A percentile compares a stretch with the other conserved stretches of the same genome.
phyloP scores from a whole-genome alignment of 805 yeast genomes.

The Pichia pseudocactophila region DNA sequence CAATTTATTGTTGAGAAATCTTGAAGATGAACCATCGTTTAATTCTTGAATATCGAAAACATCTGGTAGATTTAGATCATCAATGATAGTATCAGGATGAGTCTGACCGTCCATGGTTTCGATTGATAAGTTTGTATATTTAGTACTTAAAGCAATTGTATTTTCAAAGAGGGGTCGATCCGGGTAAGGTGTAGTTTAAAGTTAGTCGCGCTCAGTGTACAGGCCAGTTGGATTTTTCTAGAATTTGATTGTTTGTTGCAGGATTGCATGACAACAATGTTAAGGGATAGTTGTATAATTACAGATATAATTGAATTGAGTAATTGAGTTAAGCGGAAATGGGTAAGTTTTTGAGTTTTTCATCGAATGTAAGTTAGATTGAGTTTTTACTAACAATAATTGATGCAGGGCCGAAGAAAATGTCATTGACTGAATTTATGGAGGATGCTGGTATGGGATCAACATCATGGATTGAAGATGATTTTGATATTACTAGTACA shows the following conservation, averaged over 20 bases:
- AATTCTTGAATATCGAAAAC: background rate
- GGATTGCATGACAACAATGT: too few relatives aligned
- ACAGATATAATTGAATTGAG: too few relatives aligned
- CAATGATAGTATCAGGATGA: background rate
- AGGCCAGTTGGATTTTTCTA: too few relatives aligned
- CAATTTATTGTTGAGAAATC: slow-evolving; percentile 20
- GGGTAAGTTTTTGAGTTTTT: background rate
- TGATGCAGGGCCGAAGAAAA: slow-evolving; percentile 28
- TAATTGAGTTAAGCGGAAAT: background rate
- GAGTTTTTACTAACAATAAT: background rate
- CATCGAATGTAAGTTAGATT: too few relatives aligned
- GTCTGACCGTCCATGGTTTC: background rate
- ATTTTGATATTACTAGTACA: slow-evolving; percentile 54
- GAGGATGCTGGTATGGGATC: slow-evolving; percentile 34
- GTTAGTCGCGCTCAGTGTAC: too few relatives aligned
- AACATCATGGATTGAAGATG: slow-evolving; percentile 54
- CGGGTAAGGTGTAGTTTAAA: too few relatives aligned
- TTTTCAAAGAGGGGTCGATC: too few relatives aligned
- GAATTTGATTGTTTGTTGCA: too few relatives aligned
- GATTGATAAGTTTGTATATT: too few relatives aligned
- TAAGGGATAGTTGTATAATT: too few relatives aligned
- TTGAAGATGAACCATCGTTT: slow-evolving; percentile 1
- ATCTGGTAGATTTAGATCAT: background rate
- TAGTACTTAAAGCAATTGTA: too few relatives aligned
- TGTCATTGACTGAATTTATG: slow-evolving; percentile 38